Evolutionary conservation across 805 yeast genomes (phyloP).

Genomic region (Yarrowia alimentaria): DNA sequence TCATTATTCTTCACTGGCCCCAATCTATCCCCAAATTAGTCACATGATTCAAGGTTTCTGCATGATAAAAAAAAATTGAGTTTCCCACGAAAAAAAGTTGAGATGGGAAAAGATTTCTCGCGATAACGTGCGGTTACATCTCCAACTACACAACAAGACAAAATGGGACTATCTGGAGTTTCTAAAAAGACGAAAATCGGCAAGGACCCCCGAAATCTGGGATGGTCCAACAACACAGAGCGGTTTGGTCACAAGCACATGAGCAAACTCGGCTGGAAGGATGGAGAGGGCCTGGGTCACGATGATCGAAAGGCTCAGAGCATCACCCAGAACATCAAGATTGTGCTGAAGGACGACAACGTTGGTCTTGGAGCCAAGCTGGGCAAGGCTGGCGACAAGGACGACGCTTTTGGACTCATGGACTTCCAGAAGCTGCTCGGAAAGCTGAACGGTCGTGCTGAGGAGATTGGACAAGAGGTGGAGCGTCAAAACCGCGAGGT

Average conservation of each 20-base stretch:
- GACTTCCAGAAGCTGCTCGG: constrained; percentile 90
- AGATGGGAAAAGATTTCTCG: too few relatives aligned
- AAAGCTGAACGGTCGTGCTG: constrained; percentile 81
- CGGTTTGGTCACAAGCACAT: constrained; percentile 88
- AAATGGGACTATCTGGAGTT: constrained; percentile 53
- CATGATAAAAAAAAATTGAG: too few relatives aligned
- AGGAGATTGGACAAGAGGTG: constrained; percentile 46
- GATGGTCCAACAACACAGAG: constrained; percentile 73
- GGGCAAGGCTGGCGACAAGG: constrained; percentile 51
- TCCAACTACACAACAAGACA: constrained; percentile 29
- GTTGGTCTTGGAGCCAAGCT: constrained; percentile 83
- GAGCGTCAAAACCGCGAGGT: constrained; percentile 67
- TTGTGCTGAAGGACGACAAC: constrained; percentile 75
- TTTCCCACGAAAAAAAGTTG: too few relatives aligned
- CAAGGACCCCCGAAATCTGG: constrained; percentile 86
- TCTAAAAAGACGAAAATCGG: constrained; percentile 84
- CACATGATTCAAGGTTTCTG: too few relatives aligned
- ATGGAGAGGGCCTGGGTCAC: constrained; percentile 84
- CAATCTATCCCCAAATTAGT: too few relatives aligned
- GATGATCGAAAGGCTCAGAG: constrained; percentile 47
- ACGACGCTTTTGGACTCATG: constrained; percentile 87
- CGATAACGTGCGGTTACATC: not conserved
- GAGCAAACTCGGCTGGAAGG: constrained; percentile 83
- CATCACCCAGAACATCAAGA: constrained; percentile 77
- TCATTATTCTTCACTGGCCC: too few relatives aligned